These are phyloP conservation scores for Zygotorulaspora florentina DNA, from an alignment of 805 yeast species.

Conservation along the genomic window DNA sequence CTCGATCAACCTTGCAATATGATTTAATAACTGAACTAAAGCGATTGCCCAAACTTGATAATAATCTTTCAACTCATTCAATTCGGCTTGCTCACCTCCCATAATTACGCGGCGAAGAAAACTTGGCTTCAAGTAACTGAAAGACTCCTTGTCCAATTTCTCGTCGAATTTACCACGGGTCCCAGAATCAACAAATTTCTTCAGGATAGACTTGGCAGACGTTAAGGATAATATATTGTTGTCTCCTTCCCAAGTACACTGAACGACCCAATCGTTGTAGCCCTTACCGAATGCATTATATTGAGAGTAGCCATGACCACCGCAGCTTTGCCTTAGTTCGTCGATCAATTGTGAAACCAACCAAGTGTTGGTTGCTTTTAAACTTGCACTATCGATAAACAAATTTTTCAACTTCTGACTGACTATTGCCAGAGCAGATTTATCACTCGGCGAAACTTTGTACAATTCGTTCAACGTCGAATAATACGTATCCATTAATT, in stretches of 20 bases:
- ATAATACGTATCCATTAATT: slow-evolving; percentile 51
- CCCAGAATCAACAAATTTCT: slow-evolving; percentile 39
- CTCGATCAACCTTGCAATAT: slow-evolving; percentile 26
- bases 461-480: slow-evolving; percentile 52
- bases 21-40: slow-evolving; percentile 28
- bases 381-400: slow-evolving; percentile 79
- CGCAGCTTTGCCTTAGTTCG: slow-evolving; percentile 89
- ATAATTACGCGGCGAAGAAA: slow-evolving; percentile 26
- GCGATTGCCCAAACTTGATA: slow-evolving; percentile 34
- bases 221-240: slow-evolving; percentile 81
- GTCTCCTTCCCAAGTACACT: slow-evolving; percentile 98
- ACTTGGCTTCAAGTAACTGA: slow-evolving; percentile 28
- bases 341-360: slow-evolving; percentile 73
- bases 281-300: slow-evolving; percentile 89
- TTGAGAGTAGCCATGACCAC: slow-evolving; percentile 95
- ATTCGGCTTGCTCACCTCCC: slow-evolving; percentile 23
- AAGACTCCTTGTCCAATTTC: slow-evolving; percentile 31
- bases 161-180: slow-evolving; percentile 36
- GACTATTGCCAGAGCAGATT: slow-evolving; percentile 44
- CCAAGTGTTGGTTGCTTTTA: slow-evolving; percentile 91
- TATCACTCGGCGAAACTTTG: slow-evolving; percentile 43
- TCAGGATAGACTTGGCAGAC: slow-evolving; percentile 66
- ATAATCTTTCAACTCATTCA: slow-evolving; percentile 31
- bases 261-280: slow-evolving; percentile 92
- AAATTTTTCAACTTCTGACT: slow-evolving; percentile 59